Percentiles rank a stretch among this genome's conserved stretches.
These are phyloP conservation scores for Xerocomellus intermedius DNA, from an alignment of 768 basidiomycete genomes.

Conservation along the genomic window DNA sequence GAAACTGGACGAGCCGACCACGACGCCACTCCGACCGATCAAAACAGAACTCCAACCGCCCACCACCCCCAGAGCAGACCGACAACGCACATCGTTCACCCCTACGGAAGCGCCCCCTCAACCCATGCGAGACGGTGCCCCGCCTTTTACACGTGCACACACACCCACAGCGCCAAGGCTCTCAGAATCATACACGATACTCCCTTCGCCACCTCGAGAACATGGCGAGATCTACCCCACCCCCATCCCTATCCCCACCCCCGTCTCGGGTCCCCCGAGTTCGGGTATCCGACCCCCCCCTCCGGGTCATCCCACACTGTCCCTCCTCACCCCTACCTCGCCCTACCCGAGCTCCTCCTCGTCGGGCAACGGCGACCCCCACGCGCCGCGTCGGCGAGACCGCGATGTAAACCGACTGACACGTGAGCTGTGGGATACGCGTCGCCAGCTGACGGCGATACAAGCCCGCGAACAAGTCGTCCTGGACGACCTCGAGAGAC, in stretches of 20 bases:
- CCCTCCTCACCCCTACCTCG: not conserved
- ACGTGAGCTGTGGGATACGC: constrained; percentile 30
- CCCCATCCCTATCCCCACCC: not conserved
- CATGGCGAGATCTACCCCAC: constrained; percentile 2
- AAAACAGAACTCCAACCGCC: not conserved
- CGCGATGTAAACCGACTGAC: constrained; percentile 13
- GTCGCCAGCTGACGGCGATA: constrained; percentile 21
- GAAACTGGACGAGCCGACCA: constrained; percentile 5
- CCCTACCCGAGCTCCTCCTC: not conserved
- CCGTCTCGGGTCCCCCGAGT: not conserved
- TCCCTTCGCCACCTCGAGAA: constrained; percentile 4
- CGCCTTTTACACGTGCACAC: too few species aligned
- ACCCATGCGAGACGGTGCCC: not conserved
- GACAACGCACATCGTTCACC: not conserved
- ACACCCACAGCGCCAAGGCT: not conserved
- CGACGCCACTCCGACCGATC: not conserved
- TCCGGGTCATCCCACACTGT: not conserved
- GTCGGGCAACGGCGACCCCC: not conserved
- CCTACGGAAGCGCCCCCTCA: not conserved
- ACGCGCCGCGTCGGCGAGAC: not conserved
- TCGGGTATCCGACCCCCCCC: not conserved
- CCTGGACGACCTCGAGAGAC: constrained; percentile 19
- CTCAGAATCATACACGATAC: not conserved
- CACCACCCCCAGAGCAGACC: constrained; percentile 1
- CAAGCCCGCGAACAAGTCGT: constrained; percentile 25